phyloP scores from a whole-genome alignment of 768 basidiomycete species.

The Leccinum variicolor region DNA sequence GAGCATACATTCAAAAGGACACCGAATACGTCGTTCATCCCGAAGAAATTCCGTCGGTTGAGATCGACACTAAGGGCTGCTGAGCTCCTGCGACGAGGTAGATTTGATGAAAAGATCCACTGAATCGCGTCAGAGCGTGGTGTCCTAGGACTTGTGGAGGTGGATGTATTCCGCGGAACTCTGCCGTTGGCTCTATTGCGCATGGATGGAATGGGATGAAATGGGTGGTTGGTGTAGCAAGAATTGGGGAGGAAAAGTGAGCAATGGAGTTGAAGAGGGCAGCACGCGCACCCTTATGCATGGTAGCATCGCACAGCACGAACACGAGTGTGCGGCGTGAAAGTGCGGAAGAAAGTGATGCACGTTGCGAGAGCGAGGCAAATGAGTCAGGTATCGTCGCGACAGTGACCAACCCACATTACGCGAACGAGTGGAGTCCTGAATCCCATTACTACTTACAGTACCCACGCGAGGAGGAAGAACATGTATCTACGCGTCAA shows the following conservation, averaged over 20 bases:
- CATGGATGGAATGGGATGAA: constrained; percentile 16
- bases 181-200: constrained; percentile 24
- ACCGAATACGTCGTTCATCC: constrained; percentile 73
- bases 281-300: constrained; percentile 25
- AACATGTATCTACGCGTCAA: constrained; percentile 3
- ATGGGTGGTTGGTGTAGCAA: constrained; percentile 6
- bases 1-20: constrained; percentile 69
- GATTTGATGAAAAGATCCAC: constrained; percentile 75
- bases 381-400: constrained; percentile 2
- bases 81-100: constrained; percentile 57
- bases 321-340: constrained; percentile 33
- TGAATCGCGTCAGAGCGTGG: constrained; percentile 47
- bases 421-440: not conserved
- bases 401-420: constrained; percentile 2
- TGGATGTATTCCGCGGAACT: constrained; percentile 22
- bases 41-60: constrained; percentile 72
- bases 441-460: no score
- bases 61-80: constrained; percentile 58
- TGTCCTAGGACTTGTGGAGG: constrained; percentile 26
- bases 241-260: constrained; percentile 7
- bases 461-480: not conserved
- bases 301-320: constrained; percentile 26
- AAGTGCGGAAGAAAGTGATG: constrained; percentile 13
- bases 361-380: constrained; percentile 29
- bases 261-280: constrained; percentile 17